Base-by-base conservation (phyloP, 176 grass and related monocot genomes). In the Tuctoria greenei region DNA sequence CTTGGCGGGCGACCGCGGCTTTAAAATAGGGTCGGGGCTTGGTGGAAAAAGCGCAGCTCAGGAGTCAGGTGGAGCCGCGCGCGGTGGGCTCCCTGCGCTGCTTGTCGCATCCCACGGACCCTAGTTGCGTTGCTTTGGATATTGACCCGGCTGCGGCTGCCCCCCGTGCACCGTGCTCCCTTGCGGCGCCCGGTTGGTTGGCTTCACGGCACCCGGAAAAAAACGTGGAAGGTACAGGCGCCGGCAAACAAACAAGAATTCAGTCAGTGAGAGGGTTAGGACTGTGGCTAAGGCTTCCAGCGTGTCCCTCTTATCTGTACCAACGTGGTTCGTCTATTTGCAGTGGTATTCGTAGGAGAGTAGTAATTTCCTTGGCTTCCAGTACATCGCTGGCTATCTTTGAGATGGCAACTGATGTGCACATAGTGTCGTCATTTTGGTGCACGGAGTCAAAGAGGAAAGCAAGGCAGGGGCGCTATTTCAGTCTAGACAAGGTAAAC, bases 81-180 rank as follows among this genome's bases (percentile, higher is more conserved):
- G 31, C 31, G 31, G 31, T 31, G 31, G 2, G 31, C 31, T 31
- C 31, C 63, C 28, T 4, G 81, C 39, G 67, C 28, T 4, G 81
- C 39, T 60, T 27, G 61, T 52, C 36, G 80, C 8, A 37, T 79
- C 67, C 73, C 4, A 61, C 43, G 81, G 70, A 35, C 21, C 26
- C 61, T 78, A 77, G 76, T 60, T 82, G 64, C n/a, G 38, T 40
- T 40, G 31, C 31, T 31, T 3, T 16, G 2, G 83, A 61, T 42
- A 63, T 46, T 46, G 69, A 56, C 62, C 52, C 34, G 25, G 37
- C 8, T 76, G 79, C 64, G 49, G 70, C 31, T 31, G 31, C 2
- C 61, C n/a, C n/a, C n/a, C n/a, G n/a, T 58, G 18, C n/a, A n/a
- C 34, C 18, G 17, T 4, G 9, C 42, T 27, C 66, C 10, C 73